Conservation (phyloP, 352 stramenopile species). For the Peronospora belbahrii region DNA sequence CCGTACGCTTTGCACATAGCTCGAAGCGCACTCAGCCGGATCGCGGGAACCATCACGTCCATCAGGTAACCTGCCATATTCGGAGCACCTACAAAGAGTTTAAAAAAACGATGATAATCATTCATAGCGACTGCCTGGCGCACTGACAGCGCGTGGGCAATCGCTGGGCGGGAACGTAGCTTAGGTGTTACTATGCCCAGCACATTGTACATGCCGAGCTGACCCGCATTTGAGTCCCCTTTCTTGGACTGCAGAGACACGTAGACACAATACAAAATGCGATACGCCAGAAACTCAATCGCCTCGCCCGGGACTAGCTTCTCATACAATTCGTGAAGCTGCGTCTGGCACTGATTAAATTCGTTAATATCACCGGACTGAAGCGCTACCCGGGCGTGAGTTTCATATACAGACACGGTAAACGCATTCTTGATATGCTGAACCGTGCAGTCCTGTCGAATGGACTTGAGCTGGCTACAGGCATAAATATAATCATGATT, state of each 20-base stretch:
- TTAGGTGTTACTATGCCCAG: slow-evolving; percentile 45
- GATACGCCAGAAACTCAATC: slow-evolving; percentile 83
- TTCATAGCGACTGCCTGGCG: slow-evolving; percentile 77
- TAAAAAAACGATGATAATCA: slow-evolving; percentile 86
- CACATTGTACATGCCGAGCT: slow-evolving; percentile 82
- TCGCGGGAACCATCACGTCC: slow-evolving; percentile 77
- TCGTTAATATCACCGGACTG: slow-evolving; percentile 93
- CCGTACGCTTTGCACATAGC: slow-evolving; percentile 86
- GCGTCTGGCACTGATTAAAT: slow-evolving; percentile 93
- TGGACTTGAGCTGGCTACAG: slow-evolving; percentile 98
- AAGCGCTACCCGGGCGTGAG: slow-evolving; percentile 93
- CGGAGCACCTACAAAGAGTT: slow-evolving; percentile 77
- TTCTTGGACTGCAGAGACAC: slow-evolving; percentile 85
- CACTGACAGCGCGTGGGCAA: slow-evolving; percentile 70
- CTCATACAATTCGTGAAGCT: slow-evolving; percentile 85
- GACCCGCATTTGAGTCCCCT: slow-evolving; percentile 69
- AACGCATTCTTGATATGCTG: slow-evolving; percentile 96
- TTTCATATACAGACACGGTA: slow-evolving; percentile 96
- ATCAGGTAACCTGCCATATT: slow-evolving; percentile 89
- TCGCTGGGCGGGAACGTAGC: slow-evolving; percentile 43
- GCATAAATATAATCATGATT: slow-evolving; percentile 91
- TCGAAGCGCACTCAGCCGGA: slow-evolving; percentile 73
- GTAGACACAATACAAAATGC: slow-evolving; percentile 88
- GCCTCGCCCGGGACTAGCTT: slow-evolving; percentile 59
- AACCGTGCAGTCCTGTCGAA: slow-evolving; percentile 97